These are phyloP conservation scores for Artemisia annua DNA, from an alignment of 129 eudicot genomes.

Conservation along the genomic window DNA sequence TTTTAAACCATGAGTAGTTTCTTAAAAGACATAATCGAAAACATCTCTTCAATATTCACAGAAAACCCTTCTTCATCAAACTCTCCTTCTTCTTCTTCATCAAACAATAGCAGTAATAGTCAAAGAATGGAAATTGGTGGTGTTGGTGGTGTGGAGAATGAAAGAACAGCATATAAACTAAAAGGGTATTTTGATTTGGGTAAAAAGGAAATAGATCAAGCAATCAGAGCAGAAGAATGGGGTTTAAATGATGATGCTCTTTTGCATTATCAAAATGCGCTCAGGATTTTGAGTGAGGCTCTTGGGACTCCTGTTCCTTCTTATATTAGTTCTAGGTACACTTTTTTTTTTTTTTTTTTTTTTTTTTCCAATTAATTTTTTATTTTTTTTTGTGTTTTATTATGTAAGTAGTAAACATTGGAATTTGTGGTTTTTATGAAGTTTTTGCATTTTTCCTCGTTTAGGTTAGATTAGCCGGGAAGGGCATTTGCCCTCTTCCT, in stretches of 20 bases:
- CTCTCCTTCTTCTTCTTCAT: too few species aligned
- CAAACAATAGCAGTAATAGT: too few species aligned
- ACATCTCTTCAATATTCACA: too few species aligned
- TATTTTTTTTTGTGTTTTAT: background rate
- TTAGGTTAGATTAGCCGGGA: too few species aligned
- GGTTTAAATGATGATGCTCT: conserved; percentile 81
- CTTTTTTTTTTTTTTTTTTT: background rate
- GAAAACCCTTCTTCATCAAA: too few species aligned
- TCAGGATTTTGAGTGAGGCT: conserved; percentile 69
- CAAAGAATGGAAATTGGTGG: conserved; percentile 58
- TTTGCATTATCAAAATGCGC: conserved; percentile 64
- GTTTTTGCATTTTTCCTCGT: too few species aligned
- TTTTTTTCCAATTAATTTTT: too few species aligned
- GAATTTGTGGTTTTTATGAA: background rate
- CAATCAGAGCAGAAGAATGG: conserved; percentile 98
- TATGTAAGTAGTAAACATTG: background rate
- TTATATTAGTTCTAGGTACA: conserved; percentile 73
- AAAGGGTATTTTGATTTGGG: conserved; percentile 92
- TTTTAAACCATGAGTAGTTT: too few species aligned
- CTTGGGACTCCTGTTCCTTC: conserved; percentile 83
- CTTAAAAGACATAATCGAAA: too few species aligned
- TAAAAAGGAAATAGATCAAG: conserved; percentile 77
- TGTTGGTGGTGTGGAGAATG: conserved; percentile 69
- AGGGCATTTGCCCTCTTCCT: too few species aligned
- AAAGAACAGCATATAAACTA: conserved; percentile 76